Conservation (phyloP, 148 eudicot genomes). For the Mesembryanthemum crystallinum region DNA sequence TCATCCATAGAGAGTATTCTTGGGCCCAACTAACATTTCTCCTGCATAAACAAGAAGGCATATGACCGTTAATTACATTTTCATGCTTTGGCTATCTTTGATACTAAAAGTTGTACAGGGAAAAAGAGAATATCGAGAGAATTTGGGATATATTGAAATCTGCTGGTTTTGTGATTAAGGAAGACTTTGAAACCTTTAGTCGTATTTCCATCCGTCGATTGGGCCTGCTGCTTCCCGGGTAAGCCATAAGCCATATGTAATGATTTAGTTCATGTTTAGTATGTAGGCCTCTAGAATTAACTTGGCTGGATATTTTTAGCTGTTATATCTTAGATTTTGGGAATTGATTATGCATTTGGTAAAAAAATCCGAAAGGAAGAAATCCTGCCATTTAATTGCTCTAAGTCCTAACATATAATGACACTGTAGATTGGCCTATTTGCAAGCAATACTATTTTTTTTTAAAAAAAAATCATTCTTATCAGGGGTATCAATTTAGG, state of each 20-base stretch:
- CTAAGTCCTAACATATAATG: not conserved
- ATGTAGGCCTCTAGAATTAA: not conserved
- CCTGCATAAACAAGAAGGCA: no score
- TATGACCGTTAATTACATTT: no score
- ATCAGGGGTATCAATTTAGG: not conserved
- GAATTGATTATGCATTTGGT: not conserved
- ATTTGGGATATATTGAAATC: slow-evolving; percentile 49
- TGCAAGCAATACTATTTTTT: not conserved
- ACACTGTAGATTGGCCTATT: no score
- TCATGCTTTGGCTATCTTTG: no score
- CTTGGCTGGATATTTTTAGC: not conserved
- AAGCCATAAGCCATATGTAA: slow-evolving; percentile 28
- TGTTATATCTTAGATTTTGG: not conserved
- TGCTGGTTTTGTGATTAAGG: slow-evolving; percentile 43
- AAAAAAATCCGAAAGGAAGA: not conserved
- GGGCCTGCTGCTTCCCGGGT: slow-evolving; percentile 84
- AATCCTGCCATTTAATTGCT: not conserved
- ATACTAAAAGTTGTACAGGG: slow-evolving; percentile 38
- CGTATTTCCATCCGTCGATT: slow-evolving; percentile 67
- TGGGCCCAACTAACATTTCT: no score
- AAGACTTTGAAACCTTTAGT: slow-evolving; percentile 55
- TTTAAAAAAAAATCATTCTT: not conserved
- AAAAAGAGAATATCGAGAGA: slow-evolving; percentile 52
- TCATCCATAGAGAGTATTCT: no score
- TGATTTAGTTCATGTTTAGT: slow-evolving; percentile 2